These are phyloP conservation scores for Candida corydali DNA, from an alignment of 805 yeast species.

Conservation along the genomic window DNA sequence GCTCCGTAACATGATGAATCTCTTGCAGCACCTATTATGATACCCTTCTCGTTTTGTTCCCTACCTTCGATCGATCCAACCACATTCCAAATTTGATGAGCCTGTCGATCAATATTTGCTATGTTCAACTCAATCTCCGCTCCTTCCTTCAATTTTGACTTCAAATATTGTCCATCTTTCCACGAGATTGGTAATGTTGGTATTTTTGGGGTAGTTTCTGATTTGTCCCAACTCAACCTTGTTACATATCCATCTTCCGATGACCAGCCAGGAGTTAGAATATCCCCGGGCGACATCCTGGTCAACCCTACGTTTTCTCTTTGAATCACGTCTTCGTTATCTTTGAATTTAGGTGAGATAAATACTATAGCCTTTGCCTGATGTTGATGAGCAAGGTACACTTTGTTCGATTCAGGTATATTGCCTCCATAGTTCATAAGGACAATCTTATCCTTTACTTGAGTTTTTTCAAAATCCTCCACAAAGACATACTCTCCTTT, in stretches of 20 bases:
- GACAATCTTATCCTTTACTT: slow-evolving; percentile 47
- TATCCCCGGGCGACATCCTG: slow-evolving; percentile 69
- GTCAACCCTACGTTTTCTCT: slow-evolving; percentile 56
- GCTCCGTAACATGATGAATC: slow-evolving; percentile 81
- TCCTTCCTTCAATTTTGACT: slow-evolving; percentile 32
- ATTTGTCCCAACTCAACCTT: slow-evolving; percentile 40
- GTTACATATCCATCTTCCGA: slow-evolving; percentile 36
- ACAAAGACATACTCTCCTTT: slow-evolving; percentile 59
- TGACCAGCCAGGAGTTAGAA: slow-evolving; percentile 75
- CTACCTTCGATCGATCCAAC: slow-evolving; percentile 73
- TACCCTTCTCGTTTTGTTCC: slow-evolving; percentile 70
- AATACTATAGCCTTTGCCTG: slow-evolving; percentile 69
- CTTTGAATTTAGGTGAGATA: slow-evolving; percentile 34
- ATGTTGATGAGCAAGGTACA: slow-evolving; percentile 45
- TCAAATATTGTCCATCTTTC: slow-evolving; percentile 50
- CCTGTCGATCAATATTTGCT: slow-evolving; percentile 40
- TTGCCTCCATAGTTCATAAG: slow-evolving; percentile 56
- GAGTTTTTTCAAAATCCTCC: slow-evolving; percentile 49
- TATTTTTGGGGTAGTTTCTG: slow-evolving; percentile 58
- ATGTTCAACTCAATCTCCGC: slow-evolving; percentile 23
- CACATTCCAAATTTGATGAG: slow-evolving; percentile 75
- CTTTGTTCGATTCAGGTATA: slow-evolving; percentile 34
- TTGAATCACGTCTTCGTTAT: slow-evolving; percentile 43
- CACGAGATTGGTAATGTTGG: slow-evolving; percentile 78
- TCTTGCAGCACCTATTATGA: slow-evolving; percentile 79